Conservation (phyloP, 2,329 filamentous ascomycete species). For the Pezicula radicicola region DNA sequence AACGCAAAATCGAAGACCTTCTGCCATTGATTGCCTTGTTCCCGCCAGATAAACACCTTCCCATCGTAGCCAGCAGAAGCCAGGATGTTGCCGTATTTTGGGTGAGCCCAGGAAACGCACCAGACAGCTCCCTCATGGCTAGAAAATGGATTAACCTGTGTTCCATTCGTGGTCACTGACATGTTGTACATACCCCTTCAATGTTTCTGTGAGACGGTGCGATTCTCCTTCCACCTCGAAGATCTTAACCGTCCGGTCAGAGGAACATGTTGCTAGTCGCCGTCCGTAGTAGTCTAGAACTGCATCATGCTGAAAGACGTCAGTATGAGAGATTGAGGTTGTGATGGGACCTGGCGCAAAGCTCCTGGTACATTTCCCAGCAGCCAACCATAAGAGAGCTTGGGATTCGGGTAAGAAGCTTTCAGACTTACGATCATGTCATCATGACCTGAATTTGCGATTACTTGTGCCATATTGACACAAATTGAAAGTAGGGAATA, state of each 20-base stretch:
- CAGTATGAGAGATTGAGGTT: conserved; percentile 10
- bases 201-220: conserved; percentile 84
- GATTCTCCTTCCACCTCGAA: conserved; percentile 95
- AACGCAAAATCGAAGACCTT: conserved; percentile 90
- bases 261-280: conserved; percentile 93
- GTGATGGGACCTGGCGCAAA: neutral
- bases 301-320: conserved; percentile 74
- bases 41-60: conserved; percentile 98
- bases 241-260: conserved; percentile 98
- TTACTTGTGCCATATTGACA: conserved; percentile 65
- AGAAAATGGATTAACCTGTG: conserved; percentile 15
- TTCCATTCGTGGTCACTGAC: neutral
- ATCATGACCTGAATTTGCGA: conserved; percentile 88
- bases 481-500: conserved; percentile 2
- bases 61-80: conserved; percentile 95
- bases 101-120: conserved; percentile 97
- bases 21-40: conserved; percentile 72
- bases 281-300: conserved; percentile 98
- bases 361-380: no score
- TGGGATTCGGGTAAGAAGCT: conserved; percentile 1
- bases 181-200: conserved; percentile 73
- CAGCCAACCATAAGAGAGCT: no score
- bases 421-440: conserved; percentile 91
- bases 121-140: conserved; percentile 97
- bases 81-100: conserved; percentile 97